phyloP scores from a whole-genome alignment of 2,329 filamentous ascomycete genomes.

The Colletotrichum coccodes region DNA sequence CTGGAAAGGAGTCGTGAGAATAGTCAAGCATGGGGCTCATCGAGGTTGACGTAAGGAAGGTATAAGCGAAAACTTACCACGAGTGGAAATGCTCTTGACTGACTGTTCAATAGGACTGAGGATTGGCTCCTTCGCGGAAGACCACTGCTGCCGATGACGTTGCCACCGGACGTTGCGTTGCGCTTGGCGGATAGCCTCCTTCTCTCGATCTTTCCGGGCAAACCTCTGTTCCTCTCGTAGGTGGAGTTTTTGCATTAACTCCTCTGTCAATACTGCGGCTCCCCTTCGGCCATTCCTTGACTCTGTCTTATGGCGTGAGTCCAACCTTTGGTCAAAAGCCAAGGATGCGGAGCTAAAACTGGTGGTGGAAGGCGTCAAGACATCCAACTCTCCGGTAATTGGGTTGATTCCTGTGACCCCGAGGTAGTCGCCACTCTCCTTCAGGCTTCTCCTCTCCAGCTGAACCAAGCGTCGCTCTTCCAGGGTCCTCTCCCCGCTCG shows the following conservation, averaged over 20 bases:
- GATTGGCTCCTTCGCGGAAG: conserved; percentile 59
- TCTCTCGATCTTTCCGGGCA: conserved; percentile 54
- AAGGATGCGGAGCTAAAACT: conserved; percentile 49
- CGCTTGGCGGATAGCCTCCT: conserved; percentile 47
- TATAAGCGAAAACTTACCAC: conserved; percentile 23
- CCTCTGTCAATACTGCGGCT: conserved; percentile 57
- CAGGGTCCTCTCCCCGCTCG: not conserved
- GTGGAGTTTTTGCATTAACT: conserved; percentile 47
- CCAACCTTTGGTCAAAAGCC: conserved; percentile 44
- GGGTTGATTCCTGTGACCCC: conserved; percentile 69
- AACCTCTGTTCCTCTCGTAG: conserved; percentile 49
- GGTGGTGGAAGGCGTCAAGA: conserved; percentile 60
- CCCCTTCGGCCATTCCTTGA: conserved; percentile 48
- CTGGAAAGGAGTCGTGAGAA: not conserved
- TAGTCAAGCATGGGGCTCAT: not conserved
- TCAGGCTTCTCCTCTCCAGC: conserved; percentile 55
- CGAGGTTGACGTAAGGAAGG: not conserved
- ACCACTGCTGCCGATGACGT: conserved; percentile 59
- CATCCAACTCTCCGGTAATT: conserved; percentile 62
- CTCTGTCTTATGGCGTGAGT: conserved; percentile 43
- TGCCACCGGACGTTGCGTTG: conserved; percentile 54
- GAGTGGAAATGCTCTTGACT: conserved; percentile 4
- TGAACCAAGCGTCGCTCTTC: conserved; percentile 37
- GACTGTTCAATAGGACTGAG: conserved; percentile 62
- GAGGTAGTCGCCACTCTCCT: conserved; percentile 66